A percentile compares a stretch with the other conserved stretches of the same genome.
phyloP scores from a whole-genome alignment of 2,329 filamentous ascomycete genomes.

The Ophiobolus disseminans region DNA sequence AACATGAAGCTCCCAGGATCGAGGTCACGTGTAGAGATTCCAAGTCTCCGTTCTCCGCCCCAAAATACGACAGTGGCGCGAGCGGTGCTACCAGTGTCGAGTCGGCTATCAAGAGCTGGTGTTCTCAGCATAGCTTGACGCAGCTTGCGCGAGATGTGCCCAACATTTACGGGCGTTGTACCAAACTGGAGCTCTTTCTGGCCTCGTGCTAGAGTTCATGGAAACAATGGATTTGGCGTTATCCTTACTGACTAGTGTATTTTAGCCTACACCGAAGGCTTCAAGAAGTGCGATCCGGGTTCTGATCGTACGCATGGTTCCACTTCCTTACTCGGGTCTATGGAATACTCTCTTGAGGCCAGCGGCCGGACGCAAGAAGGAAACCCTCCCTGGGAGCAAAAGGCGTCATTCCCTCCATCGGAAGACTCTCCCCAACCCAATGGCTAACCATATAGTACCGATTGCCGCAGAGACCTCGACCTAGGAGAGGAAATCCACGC shows the following conservation, averaged over 20 bases:
- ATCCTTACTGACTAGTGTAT: slow-evolving; percentile 3
- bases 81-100: slow-evolving; percentile 6
- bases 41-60: slow-evolving; percentile 5
- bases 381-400: slow-evolving; percentile 10
- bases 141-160: too few species aligned
- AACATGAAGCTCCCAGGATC: not conserved
- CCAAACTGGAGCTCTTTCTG: slow-evolving; percentile 10
- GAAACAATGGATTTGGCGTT: not conserved
- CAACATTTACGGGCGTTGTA: too few species aligned
- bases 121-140: too few species aligned
- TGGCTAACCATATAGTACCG: not conserved
- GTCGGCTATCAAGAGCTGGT: slow-evolving; percentile 6
- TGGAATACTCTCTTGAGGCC: slow-evolving; percentile 9
- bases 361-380: slow-evolving; percentile 4
- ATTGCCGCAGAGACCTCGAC: not conserved
- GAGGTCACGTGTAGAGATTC: slow-evolving; percentile 3
- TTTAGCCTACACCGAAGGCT: slow-evolving; percentile 1
- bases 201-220: slow-evolving; percentile 4
- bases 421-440: not conserved
- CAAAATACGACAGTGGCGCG: slow-evolving; percentile 7
- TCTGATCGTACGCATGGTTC: slow-evolving; percentile 8
- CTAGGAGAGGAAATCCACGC: not conserved
- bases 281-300: slow-evolving; percentile 5
- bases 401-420: not conserved
- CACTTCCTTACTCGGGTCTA: slow-evolving; percentile 2